A percentile compares a stretch with the other conserved stretches of the same genome.
phyloP scores from a whole-genome alignment of 2,329 filamentous ascomycete genomes.

The Chalaropsis ovoidea region DNA sequence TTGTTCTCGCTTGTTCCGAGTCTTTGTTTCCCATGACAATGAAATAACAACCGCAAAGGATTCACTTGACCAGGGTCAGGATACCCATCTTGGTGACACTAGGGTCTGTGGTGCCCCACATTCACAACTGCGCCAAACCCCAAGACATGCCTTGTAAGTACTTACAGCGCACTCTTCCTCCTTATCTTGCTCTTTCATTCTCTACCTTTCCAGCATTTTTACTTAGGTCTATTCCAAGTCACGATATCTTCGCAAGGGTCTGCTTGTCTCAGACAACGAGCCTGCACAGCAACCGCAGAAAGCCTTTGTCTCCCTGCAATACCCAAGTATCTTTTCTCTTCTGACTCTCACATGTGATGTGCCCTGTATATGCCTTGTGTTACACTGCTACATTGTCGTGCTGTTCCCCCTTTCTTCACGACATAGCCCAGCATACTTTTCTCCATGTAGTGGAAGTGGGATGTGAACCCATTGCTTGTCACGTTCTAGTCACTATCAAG shows the following conservation, averaged over 20 bases:
- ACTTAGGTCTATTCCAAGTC: neutral
- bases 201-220: neutral
- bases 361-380: neutral
- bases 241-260: neutral
- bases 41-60: neutral
- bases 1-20: constrained; percentile 1
- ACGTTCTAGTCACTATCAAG: neutral
- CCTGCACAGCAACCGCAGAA: constrained; percentile 3
- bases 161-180: neutral
- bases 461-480: neutral
- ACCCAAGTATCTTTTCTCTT: constrained; percentile 11
- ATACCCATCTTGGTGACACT: neutral
- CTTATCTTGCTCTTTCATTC: neutral
- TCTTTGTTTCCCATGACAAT: neutral
- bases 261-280: constrained; percentile 14
- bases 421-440: neutral
- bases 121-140: neutral
- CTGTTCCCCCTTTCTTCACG: neutral
- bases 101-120: neutral
- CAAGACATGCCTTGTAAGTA: neutral
- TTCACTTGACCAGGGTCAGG: neutral
- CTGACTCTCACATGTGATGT: neutral
- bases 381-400: neutral
- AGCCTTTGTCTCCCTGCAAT: neutral
- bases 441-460: constrained; percentile 5